These are phyloP conservation scores for Corylus americana DNA, from an alignment of 306 rosid species.

Conservation along the genomic window DNA sequence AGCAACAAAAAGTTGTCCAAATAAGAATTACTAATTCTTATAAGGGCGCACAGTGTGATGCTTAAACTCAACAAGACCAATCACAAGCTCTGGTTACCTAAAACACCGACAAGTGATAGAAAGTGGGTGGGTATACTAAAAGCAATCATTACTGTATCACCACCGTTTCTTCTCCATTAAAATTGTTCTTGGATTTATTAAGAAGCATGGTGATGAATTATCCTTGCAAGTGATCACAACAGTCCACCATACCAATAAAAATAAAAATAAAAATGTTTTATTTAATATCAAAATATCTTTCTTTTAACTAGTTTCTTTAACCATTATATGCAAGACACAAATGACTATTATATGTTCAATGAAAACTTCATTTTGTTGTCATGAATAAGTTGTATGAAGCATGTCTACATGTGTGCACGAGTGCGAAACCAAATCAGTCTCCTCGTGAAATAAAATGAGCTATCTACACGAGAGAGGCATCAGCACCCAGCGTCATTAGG, in stretches of 20 bases:
- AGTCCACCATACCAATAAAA: not conserved
- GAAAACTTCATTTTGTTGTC: not conserved
- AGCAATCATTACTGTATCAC: not conserved
- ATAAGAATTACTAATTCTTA: not conserved
- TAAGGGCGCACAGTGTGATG: not conserved
- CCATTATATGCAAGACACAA: not conserved
- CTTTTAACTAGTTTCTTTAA: not conserved
- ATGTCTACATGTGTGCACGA: not conserved
- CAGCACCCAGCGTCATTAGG: not conserved
- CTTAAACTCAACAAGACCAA: not conserved
- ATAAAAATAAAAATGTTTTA: not conserved
- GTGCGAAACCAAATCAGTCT: not conserved
- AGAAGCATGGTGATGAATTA: not conserved
- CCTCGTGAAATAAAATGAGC: not conserved
- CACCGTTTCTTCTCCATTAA: not conserved
- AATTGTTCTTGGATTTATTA: not conserved
- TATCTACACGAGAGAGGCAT: not conserved
- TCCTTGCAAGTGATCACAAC: not conserved
- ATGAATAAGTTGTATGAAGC: not conserved
- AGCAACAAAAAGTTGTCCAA: not conserved
- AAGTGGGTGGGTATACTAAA: not conserved
- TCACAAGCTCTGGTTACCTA: not conserved
- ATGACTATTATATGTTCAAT: not conserved
- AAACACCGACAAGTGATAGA: not conserved
- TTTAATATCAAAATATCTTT: not conserved